phyloP scores from a whole-genome alignment of 2,329 filamentous ascomycete genomes.

The Xylariaceae sp. region DNA sequence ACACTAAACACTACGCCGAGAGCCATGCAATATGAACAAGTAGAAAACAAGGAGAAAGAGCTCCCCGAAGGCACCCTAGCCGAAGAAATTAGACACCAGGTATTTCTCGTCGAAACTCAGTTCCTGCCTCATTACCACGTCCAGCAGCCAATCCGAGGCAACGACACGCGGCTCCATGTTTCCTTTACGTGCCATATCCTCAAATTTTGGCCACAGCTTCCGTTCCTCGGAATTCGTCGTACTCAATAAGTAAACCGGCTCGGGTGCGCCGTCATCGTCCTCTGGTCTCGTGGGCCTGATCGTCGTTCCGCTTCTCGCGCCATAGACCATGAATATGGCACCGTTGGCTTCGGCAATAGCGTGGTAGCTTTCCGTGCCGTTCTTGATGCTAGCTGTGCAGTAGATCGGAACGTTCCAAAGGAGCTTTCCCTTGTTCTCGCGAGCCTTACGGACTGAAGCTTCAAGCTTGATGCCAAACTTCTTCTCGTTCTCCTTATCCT shows the following conservation, averaged over 20 bases:
- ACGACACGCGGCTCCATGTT: constrained; percentile 83
- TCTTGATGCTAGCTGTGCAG: constrained; percentile 77
- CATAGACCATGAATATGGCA: constrained; percentile 77
- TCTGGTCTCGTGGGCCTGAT: constrained; percentile 65
- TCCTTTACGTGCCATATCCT: constrained; percentile 74
- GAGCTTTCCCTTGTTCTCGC: constrained; percentile 74
- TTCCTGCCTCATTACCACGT: constrained; percentile 86
- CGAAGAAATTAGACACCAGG: constrained; percentile 50
- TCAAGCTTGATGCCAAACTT: constrained; percentile 70
- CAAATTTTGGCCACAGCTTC: constrained; percentile 78
- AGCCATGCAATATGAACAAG: constrained; percentile 21
- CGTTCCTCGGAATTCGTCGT: constrained; percentile 68
- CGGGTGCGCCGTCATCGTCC: constrained; percentile 63
- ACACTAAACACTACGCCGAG: constrained; percentile 12
- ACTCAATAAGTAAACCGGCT: constrained; percentile 83
- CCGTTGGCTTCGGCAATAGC: constrained; percentile 88
- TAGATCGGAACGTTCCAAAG: constrained; percentile 79
- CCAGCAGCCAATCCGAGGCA: constrained; percentile 84
- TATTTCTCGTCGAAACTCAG: constrained; percentile 69
- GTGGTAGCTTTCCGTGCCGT: constrained; percentile 82
- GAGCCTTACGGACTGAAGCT: constrained; percentile 70
- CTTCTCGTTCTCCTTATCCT: constrained; percentile 73
- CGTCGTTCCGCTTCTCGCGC: constrained; percentile 69
- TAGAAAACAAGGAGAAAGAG: constrained; percentile 4
- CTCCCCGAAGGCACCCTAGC: constrained; percentile 13